Evolutionary conservation across 73 alveolate species (phyloP), one percentile per base, ranked within the genome.

Genomic region (Paramecium sexaurelia): DNA sequence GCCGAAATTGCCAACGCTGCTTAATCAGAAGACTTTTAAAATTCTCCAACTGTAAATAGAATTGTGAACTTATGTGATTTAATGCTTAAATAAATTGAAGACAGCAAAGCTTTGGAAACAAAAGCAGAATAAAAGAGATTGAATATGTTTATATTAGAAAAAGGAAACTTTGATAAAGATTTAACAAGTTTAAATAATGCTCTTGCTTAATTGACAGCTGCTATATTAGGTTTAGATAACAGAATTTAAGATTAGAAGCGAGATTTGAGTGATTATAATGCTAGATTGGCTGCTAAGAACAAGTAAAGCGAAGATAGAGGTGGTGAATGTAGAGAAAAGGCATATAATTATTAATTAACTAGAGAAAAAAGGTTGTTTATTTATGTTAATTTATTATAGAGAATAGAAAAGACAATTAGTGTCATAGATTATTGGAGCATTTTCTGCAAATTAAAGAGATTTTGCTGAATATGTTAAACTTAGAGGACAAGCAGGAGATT

Each of bases 401-500:
- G 90, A 78, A 41, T 19, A 39, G 68, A 78, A 78, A 33, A 78
- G 90, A 78, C 20, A 78, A 78, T 45, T 78, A 24, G 90, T 78
- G 19, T 78, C 90, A 19, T 22, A 78, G 24, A 78, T 78, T 11
- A 78, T 78, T 41, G 90, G 90, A 13, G 71, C 55, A 3, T 78
- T 78, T 15, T 40, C 90, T 8, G 90, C 90, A 7, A 78, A 78
- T 20, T 78, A 78, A 45, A 78, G 73, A 78, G 90, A 78, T 24
- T 78, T 78, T 6, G 22, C 90, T n/a, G 90, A 78, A 11, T 78
- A 78, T 33, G 73, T 78, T 17, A 78, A 78, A 43, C 41, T 78
- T 24, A 78, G 90, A 78, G 73, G 90, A 39, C 8, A 37, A 15
- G 90, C 90, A 3, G 90, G 90, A 39, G 90, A 78, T 78, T 78